A percentile compares a stretch with the other conserved stretches of the same genome.
Evolutionary conservation across 108 stramenopile species (phyloP).

Genomic region (Pseudonitzschia multiseries): DNA sequence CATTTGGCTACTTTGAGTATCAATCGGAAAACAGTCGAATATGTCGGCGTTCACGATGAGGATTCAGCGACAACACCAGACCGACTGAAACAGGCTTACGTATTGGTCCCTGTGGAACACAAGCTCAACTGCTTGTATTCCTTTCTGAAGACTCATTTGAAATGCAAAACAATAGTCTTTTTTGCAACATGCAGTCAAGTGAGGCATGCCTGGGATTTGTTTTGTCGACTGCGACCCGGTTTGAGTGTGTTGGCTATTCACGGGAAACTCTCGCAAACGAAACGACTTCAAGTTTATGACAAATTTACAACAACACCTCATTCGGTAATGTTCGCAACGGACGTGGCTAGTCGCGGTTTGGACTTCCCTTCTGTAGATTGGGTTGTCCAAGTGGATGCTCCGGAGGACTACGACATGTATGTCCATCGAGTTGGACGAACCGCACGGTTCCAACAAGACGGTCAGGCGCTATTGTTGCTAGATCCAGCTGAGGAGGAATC

Average conservation of each 20-base stretch:
- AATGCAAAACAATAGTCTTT: slow-evolving; percentile 95
- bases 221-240: slow-evolving; percentile 95
- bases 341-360: slow-evolving; percentile 94
- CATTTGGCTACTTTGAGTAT: slow-evolving; percentile 95
- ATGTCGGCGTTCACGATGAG: slow-evolving; percentile 96
- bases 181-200: slow-evolving; percentile 96
- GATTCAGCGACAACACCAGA: slow-evolving; percentile 82
- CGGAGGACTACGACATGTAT: slow-evolving; percentile 93
- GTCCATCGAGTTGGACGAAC: slow-evolving; percentile 97
- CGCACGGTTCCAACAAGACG: slow-evolving; percentile 83
- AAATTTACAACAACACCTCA: slow-evolving; percentile 87
- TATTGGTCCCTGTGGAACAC: slow-evolving; percentile 85
- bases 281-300: slow-evolving; percentile 93
- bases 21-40: slow-evolving; percentile 75
- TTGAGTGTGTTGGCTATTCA: slow-evolving; percentile 96
- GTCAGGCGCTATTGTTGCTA: slow-evolving; percentile 87
- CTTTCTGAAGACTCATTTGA: slow-evolving; percentile 95
- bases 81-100: slow-evolving; percentile 83
- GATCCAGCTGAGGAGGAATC: slow-evolving; percentile 84
- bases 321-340: slow-evolving; percentile 96
- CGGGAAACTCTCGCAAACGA: slow-evolving; percentile 95
- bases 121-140: slow-evolving; percentile 96
- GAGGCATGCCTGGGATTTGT: slow-evolving; percentile 88
- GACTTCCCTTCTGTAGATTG: slow-evolving; percentile 98
- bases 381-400: slow-evolving; percentile 98